Evolutionary conservation across 495 filamentous ascomycete genomes (phyloP).

Genomic region (Ramalina intermedia): DNA sequence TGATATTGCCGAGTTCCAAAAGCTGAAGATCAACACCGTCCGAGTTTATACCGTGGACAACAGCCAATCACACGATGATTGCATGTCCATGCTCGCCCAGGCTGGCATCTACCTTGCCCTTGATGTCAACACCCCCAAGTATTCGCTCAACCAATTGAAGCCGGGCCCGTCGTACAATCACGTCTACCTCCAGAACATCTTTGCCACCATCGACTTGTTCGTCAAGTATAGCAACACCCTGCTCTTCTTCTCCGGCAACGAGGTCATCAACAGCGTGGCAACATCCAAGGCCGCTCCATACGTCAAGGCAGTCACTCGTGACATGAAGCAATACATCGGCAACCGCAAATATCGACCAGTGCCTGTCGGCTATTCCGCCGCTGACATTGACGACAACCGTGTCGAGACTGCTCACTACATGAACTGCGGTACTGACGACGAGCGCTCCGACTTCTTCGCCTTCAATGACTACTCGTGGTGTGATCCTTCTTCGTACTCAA

Average conservation of each 20-base stretch:
- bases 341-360: slow-evolving; percentile 60
- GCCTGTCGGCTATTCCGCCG: slow-evolving; percentile 88
- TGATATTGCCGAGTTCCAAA: slow-evolving; percentile 71
- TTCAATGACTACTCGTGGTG: slow-evolving; percentile 99
- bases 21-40: slow-evolving; percentile 79
- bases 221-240: slow-evolving; percentile 77
- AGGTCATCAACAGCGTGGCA: slow-evolving; percentile 77
- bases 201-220: slow-evolving; percentile 84
- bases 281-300: slow-evolving; percentile 67
- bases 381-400: slow-evolving; percentile 53
- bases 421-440: slow-evolving; percentile 82
- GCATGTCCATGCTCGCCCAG: slow-evolving; percentile 68
- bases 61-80: slow-evolving; percentile 64
- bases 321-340: slow-evolving; percentile 77
- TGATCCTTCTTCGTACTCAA: slow-evolving; percentile 58
- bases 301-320: slow-evolving; percentile 86
- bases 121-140: slow-evolving; percentile 65
- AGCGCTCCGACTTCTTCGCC: slow-evolving; percentile 86
- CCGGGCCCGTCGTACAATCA: slow-evolving; percentile 77
- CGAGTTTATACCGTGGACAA: slow-evolving; percentile 92
- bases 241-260: slow-evolving; percentile 93
- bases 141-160: slow-evolving; percentile 68
- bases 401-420: slow-evolving; percentile 82
- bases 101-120: slow-evolving; percentile 87
- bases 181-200: slow-evolving; percentile 81